A percentile compares a stretch with the other conserved stretches of the same genome.
Conservation (phyloP, 257 asterid species). For the Salvia hispanica region DNA sequence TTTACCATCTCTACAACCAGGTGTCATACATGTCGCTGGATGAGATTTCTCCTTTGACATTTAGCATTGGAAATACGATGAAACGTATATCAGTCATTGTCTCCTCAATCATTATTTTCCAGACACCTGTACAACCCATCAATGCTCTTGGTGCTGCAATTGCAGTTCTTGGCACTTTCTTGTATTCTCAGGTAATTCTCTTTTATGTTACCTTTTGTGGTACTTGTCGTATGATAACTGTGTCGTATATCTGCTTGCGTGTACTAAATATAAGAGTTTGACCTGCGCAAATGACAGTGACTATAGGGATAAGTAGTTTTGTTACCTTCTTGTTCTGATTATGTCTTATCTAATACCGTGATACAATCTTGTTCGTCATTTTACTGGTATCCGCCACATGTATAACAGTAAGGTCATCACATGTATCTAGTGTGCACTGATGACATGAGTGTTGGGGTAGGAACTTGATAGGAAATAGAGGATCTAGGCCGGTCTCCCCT, state of each 20-base stretch:
- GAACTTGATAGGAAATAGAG: neutral
- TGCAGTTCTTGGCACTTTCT: conserved; percentile 88
- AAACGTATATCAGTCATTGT: conserved; percentile 92
- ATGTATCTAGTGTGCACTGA: neutral
- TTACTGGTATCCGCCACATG: neutral
- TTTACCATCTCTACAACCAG: conserved; percentile 94
- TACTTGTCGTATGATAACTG: conserved; percentile 19
- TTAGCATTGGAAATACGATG: conserved; percentile 96
- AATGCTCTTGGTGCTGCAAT: conserved; percentile 99
- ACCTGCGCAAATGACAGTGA: conserved; percentile 15
- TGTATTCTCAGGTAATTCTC: conserved; percentile 81
- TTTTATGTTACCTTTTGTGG: conserved; percentile 3
- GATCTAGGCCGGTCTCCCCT: neutral
- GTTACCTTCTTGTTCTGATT: conserved; percentile 10
- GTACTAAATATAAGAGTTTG: neutral
- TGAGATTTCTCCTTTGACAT: conserved; percentile 95
- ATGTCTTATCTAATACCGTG: neutral
- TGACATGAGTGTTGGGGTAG: neutral
- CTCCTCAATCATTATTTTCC: conserved; percentile 92
- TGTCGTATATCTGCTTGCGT: neutral
- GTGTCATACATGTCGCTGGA: conserved; percentile 97
- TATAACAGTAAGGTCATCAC: neutral
- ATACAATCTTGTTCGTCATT: neutral
- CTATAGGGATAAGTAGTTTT: neutral
- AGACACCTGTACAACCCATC: conserved; percentile 84